Conservation (phyloP, 495 filamentous ascomycete genomes). For the Saxophila tyrrhenica region DNA sequence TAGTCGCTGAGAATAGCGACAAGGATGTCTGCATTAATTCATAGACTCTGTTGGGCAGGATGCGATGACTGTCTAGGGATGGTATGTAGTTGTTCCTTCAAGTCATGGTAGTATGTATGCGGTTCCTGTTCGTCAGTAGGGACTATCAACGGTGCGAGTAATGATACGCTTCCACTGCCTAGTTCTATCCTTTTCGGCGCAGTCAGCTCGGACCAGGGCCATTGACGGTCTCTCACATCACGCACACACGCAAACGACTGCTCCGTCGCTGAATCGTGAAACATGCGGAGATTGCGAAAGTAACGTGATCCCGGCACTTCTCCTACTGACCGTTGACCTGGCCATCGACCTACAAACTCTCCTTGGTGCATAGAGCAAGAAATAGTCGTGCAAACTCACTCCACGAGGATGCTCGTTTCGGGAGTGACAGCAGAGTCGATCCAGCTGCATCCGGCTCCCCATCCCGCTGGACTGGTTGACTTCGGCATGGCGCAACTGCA, state of each 20-base stretch:
- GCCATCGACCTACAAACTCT: background rate
- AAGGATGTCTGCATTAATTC: background rate
- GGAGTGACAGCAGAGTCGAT: background rate
- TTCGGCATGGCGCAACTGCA: background rate
- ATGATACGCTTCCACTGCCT: background rate
- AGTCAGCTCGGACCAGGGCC: background rate
- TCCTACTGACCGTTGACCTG: no score
- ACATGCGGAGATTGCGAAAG: background rate
- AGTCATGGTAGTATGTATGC: background rate
- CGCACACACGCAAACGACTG: background rate
- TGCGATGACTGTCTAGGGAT: background rate
- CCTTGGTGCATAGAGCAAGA: background rate
- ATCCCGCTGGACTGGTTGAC: background rate
- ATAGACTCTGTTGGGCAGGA: background rate
- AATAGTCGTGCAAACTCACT: background rate
- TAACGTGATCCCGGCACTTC: no score
- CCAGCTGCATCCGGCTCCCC: background rate
- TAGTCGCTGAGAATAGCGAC: background rate
- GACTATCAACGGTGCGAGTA: background rate
- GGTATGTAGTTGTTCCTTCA: background rate
- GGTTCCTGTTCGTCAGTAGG: background rate
- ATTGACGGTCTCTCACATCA: background rate
- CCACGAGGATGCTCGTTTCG: background rate
- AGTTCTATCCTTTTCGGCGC: background rate
- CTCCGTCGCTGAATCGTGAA: background rate